A percentile compares a stretch with the other conserved stretches of the same genome.
phyloP scores from a whole-genome alignment of 2,329 filamentous ascomycete genomes.

The Aspergillus jensenii region DNA sequence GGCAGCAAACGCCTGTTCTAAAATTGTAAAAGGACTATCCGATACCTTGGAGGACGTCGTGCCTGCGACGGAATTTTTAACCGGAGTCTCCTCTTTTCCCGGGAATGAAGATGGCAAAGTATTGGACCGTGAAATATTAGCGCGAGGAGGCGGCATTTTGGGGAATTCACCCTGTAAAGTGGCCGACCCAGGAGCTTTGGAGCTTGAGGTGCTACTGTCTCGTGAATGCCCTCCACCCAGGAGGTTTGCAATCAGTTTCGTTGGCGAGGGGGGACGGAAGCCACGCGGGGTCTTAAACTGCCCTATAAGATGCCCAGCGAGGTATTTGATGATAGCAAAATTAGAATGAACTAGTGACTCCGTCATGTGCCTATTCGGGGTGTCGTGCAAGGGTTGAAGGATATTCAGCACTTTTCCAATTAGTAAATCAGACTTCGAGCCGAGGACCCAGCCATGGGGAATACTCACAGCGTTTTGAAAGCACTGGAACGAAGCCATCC shows the following conservation, averaged over 20 bases:
- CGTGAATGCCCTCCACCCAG: constrained; percentile 58
- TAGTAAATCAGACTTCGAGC: constrained; percentile 5
- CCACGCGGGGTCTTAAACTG: constrained; percentile 61
- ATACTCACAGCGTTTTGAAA: constrained; percentile 69
- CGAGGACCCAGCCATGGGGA: not conserved
- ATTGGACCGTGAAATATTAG: constrained; percentile 42
- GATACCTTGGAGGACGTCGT: constrained; percentile 52
- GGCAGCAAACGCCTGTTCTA: constrained; percentile 83
- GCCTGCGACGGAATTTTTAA: constrained; percentile 52
- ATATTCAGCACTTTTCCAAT: constrained; percentile 64
- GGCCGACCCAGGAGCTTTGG: constrained; percentile 36
- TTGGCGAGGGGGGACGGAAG: constrained; percentile 78
- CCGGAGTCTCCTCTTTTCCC: constrained; percentile 42
- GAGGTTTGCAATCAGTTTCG: constrained; percentile 84
- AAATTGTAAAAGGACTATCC: constrained; percentile 66
- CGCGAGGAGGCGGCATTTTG: constrained; percentile 40
- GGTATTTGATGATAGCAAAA: constrained; percentile 70
- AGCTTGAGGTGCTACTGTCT: constrained; percentile 25
- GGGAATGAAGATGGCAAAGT: constrained; percentile 45
- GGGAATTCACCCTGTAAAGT: constrained; percentile 46
- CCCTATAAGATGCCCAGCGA: constrained; percentile 63
- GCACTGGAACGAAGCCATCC: constrained; percentile 71
- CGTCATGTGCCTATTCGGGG: constrained; percentile 49
- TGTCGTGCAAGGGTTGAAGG: constrained; percentile 67
- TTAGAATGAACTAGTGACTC: constrained; percentile 74